phyloP scores from a whole-genome alignment of 2,329 filamentous ascomycete species.

The Fusarium sp. region DNA sequence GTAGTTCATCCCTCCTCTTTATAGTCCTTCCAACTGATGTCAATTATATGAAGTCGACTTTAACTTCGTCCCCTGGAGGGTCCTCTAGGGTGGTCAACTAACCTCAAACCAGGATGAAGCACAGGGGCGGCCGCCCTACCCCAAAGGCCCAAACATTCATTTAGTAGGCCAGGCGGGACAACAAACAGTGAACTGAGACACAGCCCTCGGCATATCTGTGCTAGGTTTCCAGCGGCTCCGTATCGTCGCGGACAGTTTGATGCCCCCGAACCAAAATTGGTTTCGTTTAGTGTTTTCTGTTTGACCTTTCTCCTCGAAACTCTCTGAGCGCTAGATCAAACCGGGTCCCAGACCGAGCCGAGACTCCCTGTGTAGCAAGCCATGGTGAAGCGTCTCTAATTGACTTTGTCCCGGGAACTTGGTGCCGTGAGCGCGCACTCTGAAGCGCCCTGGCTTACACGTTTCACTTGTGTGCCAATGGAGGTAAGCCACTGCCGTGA shows the following conservation, averaged over 20 bases:
- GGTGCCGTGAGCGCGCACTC: conserved; percentile 1
- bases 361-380: conserved; percentile 15
- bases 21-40: conserved; percentile 4
- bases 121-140: conserved; percentile 20
- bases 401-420: conserved; percentile 3
- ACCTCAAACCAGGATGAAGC: conserved; percentile 33
- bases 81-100: conserved; percentile 8
- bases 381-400: not conserved
- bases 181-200: not conserved
- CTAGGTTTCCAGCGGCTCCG: not conserved
- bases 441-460: not conserved
- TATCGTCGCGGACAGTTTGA: conserved; percentile 27
- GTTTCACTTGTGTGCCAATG: conserved; percentile 6
- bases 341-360: conserved; percentile 1
- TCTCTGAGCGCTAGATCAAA: conserved; percentile 19
- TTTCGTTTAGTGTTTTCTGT: conserved; percentile 1
- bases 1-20: conserved; percentile 12
- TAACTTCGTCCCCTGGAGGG: not conserved
- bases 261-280: conserved; percentile 5
- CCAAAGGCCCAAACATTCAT: not conserved
- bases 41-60: not conserved
- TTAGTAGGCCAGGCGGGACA: not conserved
- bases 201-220: conserved; percentile 13
- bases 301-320: conserved; percentile 6
- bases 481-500: not conserved